Base-by-base conservation (phyloP, 2,329 filamentous ascomycete genomes). In the Lachnellula subtilissima region DNA sequence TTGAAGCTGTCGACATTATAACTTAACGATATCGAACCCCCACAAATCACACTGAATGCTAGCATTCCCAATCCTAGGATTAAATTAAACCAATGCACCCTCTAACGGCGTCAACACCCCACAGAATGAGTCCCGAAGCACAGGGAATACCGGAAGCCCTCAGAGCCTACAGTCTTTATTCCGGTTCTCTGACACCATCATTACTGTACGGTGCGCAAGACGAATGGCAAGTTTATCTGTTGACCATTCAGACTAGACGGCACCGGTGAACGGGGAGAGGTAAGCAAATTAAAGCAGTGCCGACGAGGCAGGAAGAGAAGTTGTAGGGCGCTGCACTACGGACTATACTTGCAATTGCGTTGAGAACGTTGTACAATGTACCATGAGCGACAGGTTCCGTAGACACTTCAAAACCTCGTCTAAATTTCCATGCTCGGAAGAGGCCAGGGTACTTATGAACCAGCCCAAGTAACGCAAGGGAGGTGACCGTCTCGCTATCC, bases 401-500 rank as follows among this genome's bases (percentile, higher is more conserved):
- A 72, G 5, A 45, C 3, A 45, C 42, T 45, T 19, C 7, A 45
- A 14, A 19, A 4, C 1, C 25, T 14, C 25, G 42, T 23, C 12
- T 14, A 5, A 4, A 19, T 14, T 6, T 45, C n/a, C 22, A 45
- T 22, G 42, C 7, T 11, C 11, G 19, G 11, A 12, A 32, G 42
- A 22, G 19, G 19, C 19, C 19, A 19, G 5, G 19, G 22, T 19
- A 50, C 48, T 40, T 39, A 50, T 36, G 48, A 53, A 11, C 64
- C 67, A 23, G 66, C 63, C 61, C 63, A 70, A 12, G 60, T 45
- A n/a, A 70, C 59, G 35, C 54, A 64, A 12, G 68, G 68, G 50
- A 67, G 70, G 15, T 59, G 61, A 48, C 81, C 2, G 87, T 87
- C 0, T 87, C 86, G 0, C 87, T 89, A 55, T 69, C 90, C 48